Percentiles rank a stretch among this genome's conserved stretches.
Evolutionary conservation across 2,329 filamentous ascomycete genomes (phyloP).

Genomic region (Aspergillus sp.): DNA sequence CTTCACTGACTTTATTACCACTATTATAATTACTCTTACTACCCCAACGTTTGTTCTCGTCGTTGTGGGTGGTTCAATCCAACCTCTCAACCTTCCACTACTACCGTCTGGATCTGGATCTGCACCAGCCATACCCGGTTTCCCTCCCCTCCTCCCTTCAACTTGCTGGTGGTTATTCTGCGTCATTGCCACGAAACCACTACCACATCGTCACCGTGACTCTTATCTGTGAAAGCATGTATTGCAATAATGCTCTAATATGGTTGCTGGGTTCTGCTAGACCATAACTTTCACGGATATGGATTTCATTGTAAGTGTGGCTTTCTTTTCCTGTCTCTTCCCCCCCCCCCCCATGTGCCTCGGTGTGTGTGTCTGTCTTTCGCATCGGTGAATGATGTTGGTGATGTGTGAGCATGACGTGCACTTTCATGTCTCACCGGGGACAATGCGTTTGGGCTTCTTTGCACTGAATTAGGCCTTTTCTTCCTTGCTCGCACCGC

Average conservation of each 20-base stretch:
- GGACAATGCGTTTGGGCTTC: not conserved
- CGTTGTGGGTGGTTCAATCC: conserved; percentile 1
- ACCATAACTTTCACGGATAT: conserved; percentile 36
- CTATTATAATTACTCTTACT: too few species aligned
- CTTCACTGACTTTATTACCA: not conserved
- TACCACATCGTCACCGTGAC: conserved; percentile 5
- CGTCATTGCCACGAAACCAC: conserved; percentile 22
- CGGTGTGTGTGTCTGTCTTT: not conserved
- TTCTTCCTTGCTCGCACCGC: not conserved
- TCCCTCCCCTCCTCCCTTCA: not conserved
- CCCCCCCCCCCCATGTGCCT: not conserved
- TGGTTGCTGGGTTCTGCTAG: conserved; percentile 27
- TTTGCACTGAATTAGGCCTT: not conserved
- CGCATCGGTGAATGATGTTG: not conserved
- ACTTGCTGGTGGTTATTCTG: conserved; percentile 11
- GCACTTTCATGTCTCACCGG: not conserved
- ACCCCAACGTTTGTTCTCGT: not conserved
- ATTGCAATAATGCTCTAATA: conserved; percentile 35
- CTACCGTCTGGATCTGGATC: conserved; percentile 4
- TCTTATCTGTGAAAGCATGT: conserved; percentile 31
- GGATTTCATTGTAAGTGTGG: conserved; percentile 50
- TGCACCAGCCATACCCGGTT: conserved; percentile 1
- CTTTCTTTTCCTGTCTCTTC: conserved; percentile 7
- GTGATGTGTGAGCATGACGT: not conserved
- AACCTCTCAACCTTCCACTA: not conserved